Conservation (phyloP, 176 grass and related monocot species). For the maize (Zea mays) region Zm-B73-REFERENCE-NAM-5.0 NC_050096.1:293493501-293494000, state of each 20-base stretch:
- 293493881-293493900: too few species aligned
- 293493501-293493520: constrained; percentile 10
- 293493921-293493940: too few species aligned
- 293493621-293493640: not conserved
- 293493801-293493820: not conserved
- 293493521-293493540: not conserved
- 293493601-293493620: not conserved
- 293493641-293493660: not conserved
- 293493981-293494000: too few species aligned
- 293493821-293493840: not conserved
- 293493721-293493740: not conserved
- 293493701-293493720: not conserved
- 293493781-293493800: not conserved
- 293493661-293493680: not conserved
- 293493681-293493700: not conserved
- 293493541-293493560: not conserved
- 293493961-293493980: too few species aligned
- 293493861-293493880: too few species aligned
- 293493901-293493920: too few species aligned
- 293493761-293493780: not conserved
- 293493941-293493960: too few species aligned
- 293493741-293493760: not conserved
- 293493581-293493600: not conserved
- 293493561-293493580: not conserved
- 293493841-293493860: too few species aligned